Percentiles rank a stretch among this genome's conserved stretches.
Evolutionary conservation across 495 filamentous ascomycete species (phyloP).

Genomic region (Xeromyces bisporus): DNA sequence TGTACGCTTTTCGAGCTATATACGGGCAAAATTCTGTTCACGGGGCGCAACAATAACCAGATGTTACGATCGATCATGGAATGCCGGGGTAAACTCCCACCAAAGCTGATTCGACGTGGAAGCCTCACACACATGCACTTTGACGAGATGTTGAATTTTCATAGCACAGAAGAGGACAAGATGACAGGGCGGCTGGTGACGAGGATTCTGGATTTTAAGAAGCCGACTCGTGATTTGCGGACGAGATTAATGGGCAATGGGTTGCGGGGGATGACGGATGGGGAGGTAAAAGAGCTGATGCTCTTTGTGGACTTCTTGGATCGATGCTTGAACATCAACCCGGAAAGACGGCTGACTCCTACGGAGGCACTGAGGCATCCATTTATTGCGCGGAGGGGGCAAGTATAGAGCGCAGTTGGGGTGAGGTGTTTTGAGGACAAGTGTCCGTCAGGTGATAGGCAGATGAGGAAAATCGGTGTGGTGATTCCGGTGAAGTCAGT

Average conservation of each 20-base stretch:
- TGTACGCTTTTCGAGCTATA: constrained; percentile 95
- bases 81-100: constrained; percentile 79
- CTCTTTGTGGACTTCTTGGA: constrained; percentile 77
- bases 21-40: constrained; percentile 94
- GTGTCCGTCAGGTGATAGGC: too few species aligned
- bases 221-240: constrained; percentile 67
- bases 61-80: constrained; percentile 96
- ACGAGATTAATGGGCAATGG: constrained; percentile 57
- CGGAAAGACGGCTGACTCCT: constrained; percentile 82
- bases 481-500: too few species aligned
- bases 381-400: constrained; percentile 48
- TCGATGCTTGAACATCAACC: constrained; percentile 72
- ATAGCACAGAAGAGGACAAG: constrained; percentile 72
- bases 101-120: constrained; percentile 69
- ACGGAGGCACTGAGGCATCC: constrained; percentile 77
- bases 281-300: constrained; percentile 60
- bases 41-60: constrained; percentile 88
- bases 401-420: too few species aligned
- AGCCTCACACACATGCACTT: constrained; percentile 62
- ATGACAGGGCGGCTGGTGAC: constrained; percentile 64
- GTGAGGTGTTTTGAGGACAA: too few species aligned
- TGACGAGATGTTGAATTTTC: constrained; percentile 72
- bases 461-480: too few species aligned
- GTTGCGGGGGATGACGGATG: constrained; percentile 49
- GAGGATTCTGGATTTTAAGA: constrained; percentile 53